Evolutionary conservation across 768 basidiomycete species (phyloP).

Genomic region (Paxillus ammoniavirescens): DNA sequence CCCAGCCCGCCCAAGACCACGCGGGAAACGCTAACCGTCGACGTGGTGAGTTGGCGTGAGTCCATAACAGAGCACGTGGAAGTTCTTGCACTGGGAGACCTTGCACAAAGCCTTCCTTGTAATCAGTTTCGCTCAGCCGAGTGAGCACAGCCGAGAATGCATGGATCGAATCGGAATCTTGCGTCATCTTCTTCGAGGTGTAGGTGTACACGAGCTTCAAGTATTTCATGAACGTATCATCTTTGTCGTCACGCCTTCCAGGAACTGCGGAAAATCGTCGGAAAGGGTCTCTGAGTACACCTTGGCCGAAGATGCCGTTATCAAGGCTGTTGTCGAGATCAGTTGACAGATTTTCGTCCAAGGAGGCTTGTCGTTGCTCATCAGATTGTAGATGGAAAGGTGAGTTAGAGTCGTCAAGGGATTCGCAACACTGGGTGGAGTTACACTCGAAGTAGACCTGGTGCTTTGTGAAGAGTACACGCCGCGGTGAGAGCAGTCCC

Average conservation of each 20-base stretch:
- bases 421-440: constrained; percentile 11
- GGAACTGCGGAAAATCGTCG: constrained; percentile 1
- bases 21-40: constrained; percentile 1
- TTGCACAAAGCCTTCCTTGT: constrained; percentile 12
- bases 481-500: constrained; percentile 13
- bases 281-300: constrained; percentile 10
- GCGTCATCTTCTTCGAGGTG: constrained; percentile 3
- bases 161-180: constrained; percentile 13
- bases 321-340: too few relatives aligned
- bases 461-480: constrained; percentile 18
- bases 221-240: constrained; percentile 2
- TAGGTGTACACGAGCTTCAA: constrained; percentile 4
- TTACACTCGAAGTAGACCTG: constrained; percentile 20
- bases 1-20: constrained; percentile 16
- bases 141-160: constrained; percentile 14
- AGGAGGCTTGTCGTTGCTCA: neutral
- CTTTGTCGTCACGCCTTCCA: neutral
- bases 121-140: neutral
- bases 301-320: constrained; percentile 1
- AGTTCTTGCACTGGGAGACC: constrained; percentile 12
- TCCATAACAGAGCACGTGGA: constrained; percentile 12
- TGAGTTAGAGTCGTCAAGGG: constrained; percentile 9
- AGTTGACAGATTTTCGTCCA: too few relatives aligned
- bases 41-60: constrained; percentile 1
- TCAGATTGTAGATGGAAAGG: constrained; percentile 14